These are phyloP conservation scores for Kodamaea lidongshanica DNA, from an alignment of 805 yeast genomes.

Conservation along the genomic window DNA sequence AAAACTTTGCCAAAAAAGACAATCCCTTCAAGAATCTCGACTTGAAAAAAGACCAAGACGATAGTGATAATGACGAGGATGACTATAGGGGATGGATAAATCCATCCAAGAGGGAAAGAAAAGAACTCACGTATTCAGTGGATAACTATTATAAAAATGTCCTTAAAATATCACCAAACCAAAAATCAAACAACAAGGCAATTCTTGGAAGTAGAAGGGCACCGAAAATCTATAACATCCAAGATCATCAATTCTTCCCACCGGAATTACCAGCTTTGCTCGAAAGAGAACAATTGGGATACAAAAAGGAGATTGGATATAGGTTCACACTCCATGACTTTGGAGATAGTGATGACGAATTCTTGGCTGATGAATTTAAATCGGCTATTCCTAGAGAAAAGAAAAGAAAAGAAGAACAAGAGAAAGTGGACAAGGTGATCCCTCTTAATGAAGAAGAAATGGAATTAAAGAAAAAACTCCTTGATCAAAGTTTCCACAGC, in stretches of 20 bases:
- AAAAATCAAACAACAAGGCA: constrained; percentile 5
- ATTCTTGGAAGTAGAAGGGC: constrained; percentile 37
- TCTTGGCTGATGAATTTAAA: constrained; percentile 42
- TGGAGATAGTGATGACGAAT: constrained; percentile 49
- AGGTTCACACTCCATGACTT: constrained; percentile 55
- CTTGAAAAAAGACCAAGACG: too few relatives aligned
- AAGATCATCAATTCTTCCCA: constrained; percentile 72
- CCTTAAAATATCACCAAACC: constrained; percentile 30
- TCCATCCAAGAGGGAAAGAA: constrained; percentile 69
- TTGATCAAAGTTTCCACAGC: constrained; percentile 53
- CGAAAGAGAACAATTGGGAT: constrained; percentile 60
- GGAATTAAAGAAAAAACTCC: constrained; percentile 43
- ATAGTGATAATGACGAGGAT: too few relatives aligned
- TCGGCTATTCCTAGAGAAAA: constrained; percentile 31
- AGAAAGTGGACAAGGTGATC: constrained; percentile 46
- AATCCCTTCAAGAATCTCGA: too few relatives aligned
- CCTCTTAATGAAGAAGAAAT: constrained; percentile 63
- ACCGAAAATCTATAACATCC: constrained; percentile 58
- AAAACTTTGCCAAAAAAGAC: constrained; percentile 61
- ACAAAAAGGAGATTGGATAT: constrained; percentile 53
- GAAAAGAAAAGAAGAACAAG: constrained; percentile 43
- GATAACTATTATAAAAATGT: constrained; percentile 75
- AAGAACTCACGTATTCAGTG: constrained; percentile 70
- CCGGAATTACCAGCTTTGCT: constrained; percentile 46
- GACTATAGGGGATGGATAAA: constrained; percentile 57